Percentiles rank a stretch among this genome's conserved stretches.
Conservation (phyloP, 495 filamentous ascomycete species). For the Achaetomiella virescens region DNA sequence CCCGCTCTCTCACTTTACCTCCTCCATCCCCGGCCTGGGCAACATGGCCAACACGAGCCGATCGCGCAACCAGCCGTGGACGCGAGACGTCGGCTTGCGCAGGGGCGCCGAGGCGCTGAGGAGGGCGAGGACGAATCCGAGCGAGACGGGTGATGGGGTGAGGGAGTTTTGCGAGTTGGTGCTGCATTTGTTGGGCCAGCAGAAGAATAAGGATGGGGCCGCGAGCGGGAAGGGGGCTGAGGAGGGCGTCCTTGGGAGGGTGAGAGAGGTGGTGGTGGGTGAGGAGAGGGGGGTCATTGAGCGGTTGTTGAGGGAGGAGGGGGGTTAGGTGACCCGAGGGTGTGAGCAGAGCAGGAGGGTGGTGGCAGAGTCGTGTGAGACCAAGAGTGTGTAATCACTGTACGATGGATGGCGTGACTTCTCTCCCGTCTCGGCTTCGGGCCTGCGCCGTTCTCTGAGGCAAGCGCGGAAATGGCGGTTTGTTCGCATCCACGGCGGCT, state of each 20-base stretch:
- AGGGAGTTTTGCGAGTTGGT: constrained; percentile 43
- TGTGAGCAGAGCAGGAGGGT: too few relatives aligned
- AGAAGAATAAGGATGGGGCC: neutral
- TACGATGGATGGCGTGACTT: too few relatives aligned
- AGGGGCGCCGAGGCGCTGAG: constrained; percentile 33
- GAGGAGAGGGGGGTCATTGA: constrained; percentile 33
- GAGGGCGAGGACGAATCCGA: constrained; percentile 27
- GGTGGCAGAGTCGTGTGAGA: too few relatives aligned
- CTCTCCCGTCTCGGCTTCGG: too few relatives aligned
- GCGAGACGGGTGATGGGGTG: constrained; percentile 38
- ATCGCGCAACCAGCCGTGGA: constrained; percentile 28
- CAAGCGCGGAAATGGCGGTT: too few relatives aligned
- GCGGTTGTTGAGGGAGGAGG: constrained; percentile 32
- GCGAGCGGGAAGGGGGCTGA: neutral
- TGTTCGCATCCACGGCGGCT: too few relatives aligned
- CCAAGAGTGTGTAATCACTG: too few relatives aligned
- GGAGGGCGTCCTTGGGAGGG: constrained; percentile 18
- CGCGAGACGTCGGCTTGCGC: constrained; percentile 33
- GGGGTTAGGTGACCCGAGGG: neutral
- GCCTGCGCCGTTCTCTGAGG: too few relatives aligned
- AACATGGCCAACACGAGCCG: neutral
- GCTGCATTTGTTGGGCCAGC: constrained; percentile 29
- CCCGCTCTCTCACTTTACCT: neutral
- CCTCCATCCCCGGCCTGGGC: neutral
- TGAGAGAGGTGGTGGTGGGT: constrained; percentile 24